Percentiles rank a stretch among this genome's conserved stretches.
Conservation (phyloP, 2,329 filamentous ascomycete species). For the Cucurbitaria berberidis region DNA sequence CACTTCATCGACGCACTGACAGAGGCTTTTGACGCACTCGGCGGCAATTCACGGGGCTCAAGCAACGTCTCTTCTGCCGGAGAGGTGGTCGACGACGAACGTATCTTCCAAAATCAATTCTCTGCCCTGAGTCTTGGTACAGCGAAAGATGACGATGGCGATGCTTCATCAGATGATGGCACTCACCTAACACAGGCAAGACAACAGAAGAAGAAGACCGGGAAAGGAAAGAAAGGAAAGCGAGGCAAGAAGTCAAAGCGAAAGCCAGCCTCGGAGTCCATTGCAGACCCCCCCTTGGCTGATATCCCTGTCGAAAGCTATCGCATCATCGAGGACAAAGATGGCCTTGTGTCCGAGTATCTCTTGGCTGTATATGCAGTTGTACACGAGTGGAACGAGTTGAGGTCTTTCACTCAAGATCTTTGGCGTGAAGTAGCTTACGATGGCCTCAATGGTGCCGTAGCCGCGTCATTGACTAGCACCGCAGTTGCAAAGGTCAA, state of each 20-base stretch:
- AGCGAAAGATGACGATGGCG: conserved; percentile 6
- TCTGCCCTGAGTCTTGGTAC: conserved; percentile 13
- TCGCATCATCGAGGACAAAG: conserved; percentile 51
- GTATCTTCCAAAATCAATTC: conserved; percentile 19
- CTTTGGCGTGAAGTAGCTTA: conserved; percentile 57
- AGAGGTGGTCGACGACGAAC: conserved; percentile 16
- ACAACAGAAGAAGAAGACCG: conserved; percentile 23
- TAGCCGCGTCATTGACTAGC: conserved; percentile 54
- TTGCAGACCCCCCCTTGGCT: conserved; percentile 28
- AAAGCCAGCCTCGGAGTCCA: conserved; percentile 21
- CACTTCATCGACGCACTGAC: conserved; percentile 53
- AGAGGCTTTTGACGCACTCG: conserved; percentile 47
- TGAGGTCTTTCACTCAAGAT: conserved; percentile 51
- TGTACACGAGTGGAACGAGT: conserved; percentile 45
- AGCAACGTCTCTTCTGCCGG: conserved; percentile 9
- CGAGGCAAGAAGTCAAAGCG: conserved; percentile 31
- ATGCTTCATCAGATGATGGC: conserved; percentile 12
- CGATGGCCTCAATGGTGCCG: conserved; percentile 53
- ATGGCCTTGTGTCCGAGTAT: conserved; percentile 51
- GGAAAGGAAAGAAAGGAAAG: conserved; percentile 40
- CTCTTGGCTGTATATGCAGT: conserved; percentile 53
- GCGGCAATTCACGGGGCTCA: conserved; percentile 37
- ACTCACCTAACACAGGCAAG: conserved; percentile 15
- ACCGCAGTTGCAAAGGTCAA: conserved; percentile 53
- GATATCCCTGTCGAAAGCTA: conserved; percentile 56